phyloP scores from a whole-genome alignment of 2,329 filamentous ascomycete genomes.

The Beauveria sp. region DNA sequence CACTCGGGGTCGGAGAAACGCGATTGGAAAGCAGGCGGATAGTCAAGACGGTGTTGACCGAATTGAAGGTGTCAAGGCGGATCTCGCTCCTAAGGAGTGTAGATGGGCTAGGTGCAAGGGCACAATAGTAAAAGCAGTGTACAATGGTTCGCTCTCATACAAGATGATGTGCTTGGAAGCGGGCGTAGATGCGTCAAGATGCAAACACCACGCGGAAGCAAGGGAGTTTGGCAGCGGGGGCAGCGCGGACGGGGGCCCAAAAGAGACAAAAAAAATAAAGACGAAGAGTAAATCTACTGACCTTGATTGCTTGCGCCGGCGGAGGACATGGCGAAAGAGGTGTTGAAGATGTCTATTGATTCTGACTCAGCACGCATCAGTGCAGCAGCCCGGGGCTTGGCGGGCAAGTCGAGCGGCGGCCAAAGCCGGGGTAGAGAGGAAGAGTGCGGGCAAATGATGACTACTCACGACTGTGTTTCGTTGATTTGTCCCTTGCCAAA shows the following conservation, averaged over 20 bases:
- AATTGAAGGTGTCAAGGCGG: too few species aligned
- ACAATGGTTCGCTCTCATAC: background rate
- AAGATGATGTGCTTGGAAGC: background rate
- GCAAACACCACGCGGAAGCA: background rate
- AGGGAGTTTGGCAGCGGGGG: background rate
- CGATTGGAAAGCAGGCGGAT: background rate
- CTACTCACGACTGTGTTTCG: conserved; percentile 2
- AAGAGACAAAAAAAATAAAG: conserved; percentile 2
- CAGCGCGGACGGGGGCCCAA: conserved; percentile 6
- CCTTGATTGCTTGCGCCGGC: conserved; percentile 26
- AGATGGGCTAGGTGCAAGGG: background rate
- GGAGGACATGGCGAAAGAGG: conserved; percentile 26
- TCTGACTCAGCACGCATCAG: conserved; percentile 26
- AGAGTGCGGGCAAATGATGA: conserved; percentile 4
- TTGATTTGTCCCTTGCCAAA: background rate
- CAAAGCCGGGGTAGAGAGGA: background rate
- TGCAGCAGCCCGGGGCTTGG: background rate
- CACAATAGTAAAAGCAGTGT: background rate
- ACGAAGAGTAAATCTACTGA: conserved; percentile 19
- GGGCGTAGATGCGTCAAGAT: background rate
- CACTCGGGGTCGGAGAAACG: background rate
- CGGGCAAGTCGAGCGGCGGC: background rate
- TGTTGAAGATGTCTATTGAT: conserved; percentile 19
- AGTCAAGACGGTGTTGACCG: background rate
- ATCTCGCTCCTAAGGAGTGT: background rate